Evolutionary conservation across 805 yeast species (phyloP).

Genomic region (Zygotorulaspora sp.): DNA sequence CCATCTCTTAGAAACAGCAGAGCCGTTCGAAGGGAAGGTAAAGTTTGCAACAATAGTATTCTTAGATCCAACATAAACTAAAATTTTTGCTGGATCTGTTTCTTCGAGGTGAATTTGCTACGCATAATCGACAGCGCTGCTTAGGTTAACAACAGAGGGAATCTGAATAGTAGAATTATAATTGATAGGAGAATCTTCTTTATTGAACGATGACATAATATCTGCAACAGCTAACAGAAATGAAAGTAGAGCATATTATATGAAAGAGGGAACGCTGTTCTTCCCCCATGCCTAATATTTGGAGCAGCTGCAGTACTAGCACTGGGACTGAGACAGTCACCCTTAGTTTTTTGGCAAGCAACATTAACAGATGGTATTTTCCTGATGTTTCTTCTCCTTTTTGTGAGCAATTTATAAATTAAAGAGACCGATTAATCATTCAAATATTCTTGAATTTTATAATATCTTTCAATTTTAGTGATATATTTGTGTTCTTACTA

Average conservation of each 20-base stretch:
- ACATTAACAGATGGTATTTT: no score
- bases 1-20: background rate
- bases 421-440: no score
- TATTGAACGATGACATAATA: conserved; percentile 1
- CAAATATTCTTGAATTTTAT: no score
- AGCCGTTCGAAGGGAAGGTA: background rate
- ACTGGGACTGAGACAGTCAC: conserved; percentile 2
- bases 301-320: conserved; percentile 3
- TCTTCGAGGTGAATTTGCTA: conserved; percentile 1
- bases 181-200: background rate
- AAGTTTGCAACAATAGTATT: background rate
- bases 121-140: conserved; percentile 1
- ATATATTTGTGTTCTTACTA: no score
- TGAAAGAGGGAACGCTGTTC: background rate
- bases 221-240: background rate
- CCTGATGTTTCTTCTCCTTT: no score
- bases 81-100: background rate
- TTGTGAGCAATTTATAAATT: no score
- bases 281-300: background rate
- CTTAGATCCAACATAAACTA: background rate
- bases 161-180: conserved; percentile 2
- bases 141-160: background rate
- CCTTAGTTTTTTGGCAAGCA: conserved; percentile 2
- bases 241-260: background rate
- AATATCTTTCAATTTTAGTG: no score